Percentiles rank a stretch among this genome's conserved stretches.
These are phyloP conservation scores for Trichosporon sp. DNA, from an alignment of 1,284 basidiomycete genomes.

Conservation along the genomic window DNA sequence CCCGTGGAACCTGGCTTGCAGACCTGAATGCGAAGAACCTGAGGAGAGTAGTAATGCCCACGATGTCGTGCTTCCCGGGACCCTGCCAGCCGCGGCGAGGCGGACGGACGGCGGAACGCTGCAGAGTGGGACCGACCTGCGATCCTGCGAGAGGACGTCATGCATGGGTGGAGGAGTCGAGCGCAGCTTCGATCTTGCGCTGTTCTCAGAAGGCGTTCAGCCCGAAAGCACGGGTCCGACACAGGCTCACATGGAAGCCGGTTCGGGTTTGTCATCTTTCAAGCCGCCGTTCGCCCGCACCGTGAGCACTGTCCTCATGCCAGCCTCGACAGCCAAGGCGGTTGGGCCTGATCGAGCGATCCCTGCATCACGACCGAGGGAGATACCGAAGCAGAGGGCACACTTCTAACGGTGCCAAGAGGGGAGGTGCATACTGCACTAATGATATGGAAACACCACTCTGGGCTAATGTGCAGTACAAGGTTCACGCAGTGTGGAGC, in stretches of 20 bases:
- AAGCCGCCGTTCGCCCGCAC: neutral
- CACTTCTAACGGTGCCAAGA: neutral
- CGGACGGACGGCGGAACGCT: too few relatives aligned
- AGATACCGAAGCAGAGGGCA: neutral
- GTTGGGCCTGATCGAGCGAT: neutral
- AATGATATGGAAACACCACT: too few relatives aligned
- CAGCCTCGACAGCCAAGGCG: too few relatives aligned
- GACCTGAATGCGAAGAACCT: neutral
- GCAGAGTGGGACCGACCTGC: too few relatives aligned
- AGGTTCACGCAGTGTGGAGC: neutral
- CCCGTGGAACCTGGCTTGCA: too few relatives aligned
- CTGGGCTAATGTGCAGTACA: neutral
- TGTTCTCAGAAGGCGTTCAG: neutral
- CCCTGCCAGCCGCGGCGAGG: neutral
- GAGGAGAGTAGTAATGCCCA: neutral
- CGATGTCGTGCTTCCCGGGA: neutral
- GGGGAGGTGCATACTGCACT: neutral
- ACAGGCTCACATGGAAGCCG: neutral
- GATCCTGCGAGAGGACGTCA: too few relatives aligned
- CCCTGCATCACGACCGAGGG: neutral
- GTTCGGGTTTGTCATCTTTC: neutral
- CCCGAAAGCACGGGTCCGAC: neutral
- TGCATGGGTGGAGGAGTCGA: too few relatives aligned
- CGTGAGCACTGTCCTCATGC: neutral
- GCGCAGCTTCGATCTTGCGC: neutral